phyloP scores from a whole-genome alignment of 441 rosid genomes.

The Jatropha multifida region DNA sequence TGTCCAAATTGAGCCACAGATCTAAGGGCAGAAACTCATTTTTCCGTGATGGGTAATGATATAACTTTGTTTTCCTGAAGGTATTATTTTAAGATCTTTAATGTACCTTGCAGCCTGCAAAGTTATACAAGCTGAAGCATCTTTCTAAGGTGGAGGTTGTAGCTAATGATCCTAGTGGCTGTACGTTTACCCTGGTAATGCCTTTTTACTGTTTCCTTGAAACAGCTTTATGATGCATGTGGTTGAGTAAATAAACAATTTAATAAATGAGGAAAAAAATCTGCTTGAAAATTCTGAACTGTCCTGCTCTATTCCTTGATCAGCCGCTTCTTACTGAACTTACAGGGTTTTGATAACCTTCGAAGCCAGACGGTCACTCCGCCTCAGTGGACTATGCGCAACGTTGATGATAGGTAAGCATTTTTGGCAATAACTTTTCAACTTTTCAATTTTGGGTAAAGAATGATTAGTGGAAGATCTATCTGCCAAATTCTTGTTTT shows the following conservation, averaged over 20 bases:
- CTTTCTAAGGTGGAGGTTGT: constrained; percentile 94
- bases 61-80: not conserved
- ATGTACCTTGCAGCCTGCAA: constrained; percentile 73
- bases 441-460: not conserved
- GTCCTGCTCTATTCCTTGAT: not conserved
- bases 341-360: constrained; percentile 98
- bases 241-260: constrained; percentile 12
- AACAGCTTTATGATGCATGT: constrained; percentile 13
- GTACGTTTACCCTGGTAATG: constrained; percentile 93
- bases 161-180: constrained; percentile 97
- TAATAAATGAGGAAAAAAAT: constrained; percentile 12
- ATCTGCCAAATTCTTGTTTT: not conserved
- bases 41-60: not conserved
- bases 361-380: constrained; percentile 97
- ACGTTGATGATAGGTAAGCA: constrained; percentile 84
- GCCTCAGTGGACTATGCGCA: constrained; percentile 99
- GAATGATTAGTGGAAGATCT: not conserved
- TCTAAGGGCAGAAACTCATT: not conserved
- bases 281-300: not conserved
- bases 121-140: constrained; percentile 93
- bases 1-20: not conserved
- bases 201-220: constrained; percentile 14
- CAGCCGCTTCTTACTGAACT: constrained; percentile 30
- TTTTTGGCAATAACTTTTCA: not conserved
- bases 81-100: constrained; percentile 23